Percentiles rank a stretch among this genome's conserved stretches.
Evolutionary conservation across 1,284 basidiomycete species (phyloP).

Genomic region (Thecaphora frezii): DNA sequence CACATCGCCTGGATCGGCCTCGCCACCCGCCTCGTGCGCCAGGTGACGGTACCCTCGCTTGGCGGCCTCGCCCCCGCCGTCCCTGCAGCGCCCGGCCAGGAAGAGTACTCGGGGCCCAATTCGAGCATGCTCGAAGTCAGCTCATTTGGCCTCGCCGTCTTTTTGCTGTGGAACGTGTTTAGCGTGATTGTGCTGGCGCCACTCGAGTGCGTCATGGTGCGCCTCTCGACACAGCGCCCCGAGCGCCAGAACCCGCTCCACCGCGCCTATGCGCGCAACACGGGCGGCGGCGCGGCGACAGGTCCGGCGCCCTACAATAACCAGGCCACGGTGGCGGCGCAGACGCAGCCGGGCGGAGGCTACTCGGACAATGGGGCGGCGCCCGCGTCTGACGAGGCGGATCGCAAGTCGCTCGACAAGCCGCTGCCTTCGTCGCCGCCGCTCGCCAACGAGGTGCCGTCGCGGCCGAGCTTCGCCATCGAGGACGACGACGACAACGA

Average conservation of each 20-base stretch:
- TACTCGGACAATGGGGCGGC: constrained; percentile 16
- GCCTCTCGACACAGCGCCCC: constrained; percentile 50
- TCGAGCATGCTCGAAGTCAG: constrained; percentile 36
- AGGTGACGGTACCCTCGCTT: constrained; percentile 42
- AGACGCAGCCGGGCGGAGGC: constrained; percentile 25
- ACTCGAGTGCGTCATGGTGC: constrained; percentile 53
- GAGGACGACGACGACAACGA: constrained; percentile 47
- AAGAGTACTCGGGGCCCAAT: constrained; percentile 43
- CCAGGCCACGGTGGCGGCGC: constrained; percentile 38
- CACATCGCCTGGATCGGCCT: constrained; percentile 49
- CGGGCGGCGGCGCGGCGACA: constrained; percentile 5
- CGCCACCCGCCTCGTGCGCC: constrained; percentile 39
- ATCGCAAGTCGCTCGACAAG: constrained; percentile 11
- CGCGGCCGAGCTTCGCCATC: constrained; percentile 46
- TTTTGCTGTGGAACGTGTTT: constrained; percentile 43
- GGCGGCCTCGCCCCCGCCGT: constrained; percentile 31
- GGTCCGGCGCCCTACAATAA: constrained; percentile 42
- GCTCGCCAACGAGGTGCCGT: constrained; percentile 12
- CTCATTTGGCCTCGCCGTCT: constrained; percentile 40
- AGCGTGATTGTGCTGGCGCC: constrained; percentile 44
- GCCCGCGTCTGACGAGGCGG: constrained; percentile 18
- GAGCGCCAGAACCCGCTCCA: constrained; percentile 53
- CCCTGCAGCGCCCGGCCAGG: constrained; percentile 33
- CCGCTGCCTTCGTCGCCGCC: constrained; percentile 24
- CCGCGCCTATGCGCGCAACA: constrained; percentile 43